Base-by-base conservation (phyloP, 2,329 filamentous ascomycete genomes). In the Diaporthe sp. region DNA sequence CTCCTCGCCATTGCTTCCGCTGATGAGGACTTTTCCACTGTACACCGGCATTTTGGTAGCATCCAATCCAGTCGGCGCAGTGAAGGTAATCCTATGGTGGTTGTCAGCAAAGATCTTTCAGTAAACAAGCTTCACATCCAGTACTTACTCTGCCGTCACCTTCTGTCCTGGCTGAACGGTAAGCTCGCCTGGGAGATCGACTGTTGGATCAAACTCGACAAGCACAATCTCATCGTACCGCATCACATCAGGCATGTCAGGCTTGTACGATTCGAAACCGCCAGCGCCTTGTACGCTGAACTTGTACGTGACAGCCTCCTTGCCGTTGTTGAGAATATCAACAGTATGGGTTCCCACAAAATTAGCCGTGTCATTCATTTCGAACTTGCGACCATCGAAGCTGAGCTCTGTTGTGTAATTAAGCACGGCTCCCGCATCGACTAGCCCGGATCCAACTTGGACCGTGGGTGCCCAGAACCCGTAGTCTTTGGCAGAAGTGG, bases 301-400 rank as follows among this genome's bases (percentile, higher is more conserved):
- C 12, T 61, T 70, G n/a, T 76, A 76, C 1, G 75, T 60, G 1
- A 75, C 72, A 17, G 47, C 47, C 38, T 72, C 75, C 3, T 70
- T 66, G 17, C 72, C 69, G 45, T 52, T 50, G 45, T 77, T 75
- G 8, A 68, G 55, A 8, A 77, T 72, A 6, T 72, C 54, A 22
- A 77, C 74, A 4, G 60, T 40, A 33, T 76, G 78, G 68, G 28
- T 38, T 8, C 25, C 28, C 30, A 77, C 77, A 74, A 89, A 87
- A 70, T 86, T 76, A 55, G 84, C 81, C 0, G 86, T 88, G 73
- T 90, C 88, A 68, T 86, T 87, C 72, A 90, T 84, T 15, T 85
- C 82, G 61, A 90, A 85, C 13, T 85, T 84, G 40, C 84, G 82
- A 25, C 55, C 33, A 17, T 61, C 57, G 19, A 84, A 86, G 30